Base-by-base conservation (phyloP, 2,329 filamentous ascomycete genomes). In the Trichoderma atroviride region DNA sequence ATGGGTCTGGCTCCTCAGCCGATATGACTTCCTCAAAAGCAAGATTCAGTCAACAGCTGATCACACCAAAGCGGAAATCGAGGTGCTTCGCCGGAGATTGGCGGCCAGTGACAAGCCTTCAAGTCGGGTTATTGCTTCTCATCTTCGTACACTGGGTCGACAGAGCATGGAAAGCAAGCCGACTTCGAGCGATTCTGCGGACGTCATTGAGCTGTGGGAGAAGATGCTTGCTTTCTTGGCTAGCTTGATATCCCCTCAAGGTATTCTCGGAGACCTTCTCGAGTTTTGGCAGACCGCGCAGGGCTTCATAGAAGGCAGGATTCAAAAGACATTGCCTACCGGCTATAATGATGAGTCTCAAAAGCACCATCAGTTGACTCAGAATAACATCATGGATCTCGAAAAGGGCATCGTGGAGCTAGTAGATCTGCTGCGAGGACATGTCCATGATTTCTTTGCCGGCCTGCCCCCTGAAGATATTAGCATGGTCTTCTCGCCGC, bases 221-320 rank as follows among this genome's bases (percentile, higher is more conserved):
- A 93, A 94, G 77, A 89, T 97, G 72, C 83, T 93, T 70, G 83
- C 86, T 0, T 96, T 93, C 71, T 79, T 98, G 70, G 89, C 83
- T 11, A 88, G 87, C 53, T 84, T 99, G 50, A 83, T 99, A 0
- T 94, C 93, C 0, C 81, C 89, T 7, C 89, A 90, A 71, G 96
- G 96, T 4, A 85, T 98, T 19, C 83, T 99, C 6, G 94, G 93
- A 0, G 96, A 99, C 78, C 87, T 98, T 1, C 81, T 97, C 22
- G 94, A 97, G 72, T 98, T 97, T 79, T 97, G 95, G 93, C 92
- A 97, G 73, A 96, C 91, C 16, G 90, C 94, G 0, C 91, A 96
- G 75, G 92, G 92, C 0, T 99, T 99, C 78, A 91, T 98, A 70
- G 89, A 93, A 57, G 95, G 94, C 22, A 93, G 88, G 72, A 91